Evolutionary conservation across 768 basidiomycete species (phyloP).

Genomic region (Pleurotus giganteus): DNA sequence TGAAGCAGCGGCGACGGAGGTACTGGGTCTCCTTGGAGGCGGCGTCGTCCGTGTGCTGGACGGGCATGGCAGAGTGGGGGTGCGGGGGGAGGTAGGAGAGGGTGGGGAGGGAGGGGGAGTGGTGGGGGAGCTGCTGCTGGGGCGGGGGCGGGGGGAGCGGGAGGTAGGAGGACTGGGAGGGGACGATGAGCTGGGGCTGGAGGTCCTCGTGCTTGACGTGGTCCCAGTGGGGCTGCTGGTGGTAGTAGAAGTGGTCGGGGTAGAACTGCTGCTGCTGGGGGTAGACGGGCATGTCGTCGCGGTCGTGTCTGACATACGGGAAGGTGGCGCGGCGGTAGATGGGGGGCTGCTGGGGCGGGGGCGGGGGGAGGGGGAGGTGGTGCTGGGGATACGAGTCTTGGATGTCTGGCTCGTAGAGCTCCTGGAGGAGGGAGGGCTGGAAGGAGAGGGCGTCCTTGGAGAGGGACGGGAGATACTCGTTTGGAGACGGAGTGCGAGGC

Average conservation of each 20-base stretch:
- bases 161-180: slow-evolving; percentile 56
- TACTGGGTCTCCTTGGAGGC: slow-evolving; percentile 90
- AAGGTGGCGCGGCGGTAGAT: slow-evolving; percentile 67
- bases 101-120: slow-evolving; percentile 42
- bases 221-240: slow-evolving; percentile 31
- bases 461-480: slow-evolving; percentile 16
- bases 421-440: slow-evolving; percentile 59
- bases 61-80: slow-evolving; percentile 53
- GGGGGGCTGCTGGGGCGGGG: slow-evolving; percentile 28
- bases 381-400: slow-evolving; percentile 37
- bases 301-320: slow-evolving; percentile 76
- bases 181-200: slow-evolving; percentile 52
- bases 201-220: slow-evolving; percentile 35
- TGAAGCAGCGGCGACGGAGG: slow-evolving; percentile 83
- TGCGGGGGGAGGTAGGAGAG: slow-evolving; percentile 28
- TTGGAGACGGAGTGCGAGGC: slow-evolving; percentile 75
- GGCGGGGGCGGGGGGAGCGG: slow-evolving; percentile 33
- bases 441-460: slow-evolving; percentile 46
- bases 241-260: slow-evolving; percentile 30
- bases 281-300: slow-evolving; percentile 33
- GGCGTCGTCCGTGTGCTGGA: slow-evolving; percentile 89
- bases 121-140: slow-evolving; percentile 63
- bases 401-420: slow-evolving; percentile 65
- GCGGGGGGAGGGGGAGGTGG: slow-evolving; percentile 30
- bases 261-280: slow-evolving; percentile 28